Evolutionary conservation across 768 basidiomycete species (phyloP).

Genomic region (Mycena vulgaris): DNA sequence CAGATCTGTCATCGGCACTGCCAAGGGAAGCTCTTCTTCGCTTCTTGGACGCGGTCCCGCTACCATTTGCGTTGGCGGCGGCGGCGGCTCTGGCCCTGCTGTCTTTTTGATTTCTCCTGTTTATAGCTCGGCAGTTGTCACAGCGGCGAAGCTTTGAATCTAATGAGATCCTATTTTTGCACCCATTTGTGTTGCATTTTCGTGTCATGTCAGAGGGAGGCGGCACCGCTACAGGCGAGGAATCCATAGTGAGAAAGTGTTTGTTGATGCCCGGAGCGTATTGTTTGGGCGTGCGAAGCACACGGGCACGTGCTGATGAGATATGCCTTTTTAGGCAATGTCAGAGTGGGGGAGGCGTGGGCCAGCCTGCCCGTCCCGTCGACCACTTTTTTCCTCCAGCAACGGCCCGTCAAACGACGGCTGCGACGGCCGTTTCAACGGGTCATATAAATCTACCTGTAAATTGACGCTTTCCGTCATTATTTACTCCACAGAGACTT

Average conservation of each 20-base stretch:
- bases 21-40: not conserved
- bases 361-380: too few relatives aligned
- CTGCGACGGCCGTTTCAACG: too few relatives aligned
- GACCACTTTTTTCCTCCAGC: too few relatives aligned
- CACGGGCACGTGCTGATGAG: conserved; percentile 1
- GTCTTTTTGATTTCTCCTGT: not conserved
- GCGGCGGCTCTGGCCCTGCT: not conserved
- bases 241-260: not conserved
- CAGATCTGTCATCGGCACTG: not conserved
- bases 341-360: conserved; percentile 13
- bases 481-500: too few relatives aligned
- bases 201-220: too few relatives aligned
- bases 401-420: too few relatives aligned
- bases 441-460: too few relatives aligned
- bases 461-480: too few relatives aligned
- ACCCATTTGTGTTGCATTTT: too few relatives aligned
- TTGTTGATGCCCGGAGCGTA: not conserved
- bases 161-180: too few relatives aligned
- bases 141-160: too few relatives aligned
- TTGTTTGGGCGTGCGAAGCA: not conserved
- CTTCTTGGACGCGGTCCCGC: not conserved
- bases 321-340: not conserved
- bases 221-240: too few relatives aligned
- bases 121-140: not conserved
- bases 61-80: not conserved